A percentile compares a stretch with the other conserved stretches of the same genome.
Conservation (phyloP, 306 rosid species). For the Betula pendula region DNA sequence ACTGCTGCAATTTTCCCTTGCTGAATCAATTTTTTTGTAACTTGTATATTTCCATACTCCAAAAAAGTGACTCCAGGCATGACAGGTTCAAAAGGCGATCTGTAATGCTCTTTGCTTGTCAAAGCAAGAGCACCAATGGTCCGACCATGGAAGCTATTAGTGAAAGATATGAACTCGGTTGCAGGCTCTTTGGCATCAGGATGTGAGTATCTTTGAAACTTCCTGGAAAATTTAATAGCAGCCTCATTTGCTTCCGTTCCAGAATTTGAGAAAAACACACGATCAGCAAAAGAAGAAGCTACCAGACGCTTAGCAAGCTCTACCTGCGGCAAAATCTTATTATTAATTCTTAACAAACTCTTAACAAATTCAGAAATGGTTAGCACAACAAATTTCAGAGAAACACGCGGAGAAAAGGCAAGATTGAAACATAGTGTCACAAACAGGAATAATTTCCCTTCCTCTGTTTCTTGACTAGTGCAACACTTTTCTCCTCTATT, state of each 20-base stretch:
- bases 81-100: conserved; percentile 88
- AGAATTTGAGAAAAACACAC: conserved; percentile 80
- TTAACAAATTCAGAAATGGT: not conserved
- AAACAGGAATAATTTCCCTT: not conserved
- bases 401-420: too few relatives aligned
- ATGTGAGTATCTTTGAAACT: conserved; percentile 62
- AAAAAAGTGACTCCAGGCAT: conserved; percentile 93
- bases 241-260: conserved; percentile 98
- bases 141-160: conserved; percentile 88
- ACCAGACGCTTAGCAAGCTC: conserved; percentile 82
- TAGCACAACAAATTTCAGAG: too few relatives aligned
- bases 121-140: conserved; percentile 94
- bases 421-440: too few relatives aligned
- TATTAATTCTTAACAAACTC: not conserved
- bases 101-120: conserved; percentile 88
- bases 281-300: conserved; percentile 75
- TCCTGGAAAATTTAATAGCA: conserved; percentile 87
- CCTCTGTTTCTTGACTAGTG: not conserved
- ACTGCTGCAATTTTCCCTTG: conserved; percentile 76
- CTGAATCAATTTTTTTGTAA: conserved; percentile 59
- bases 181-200: conserved; percentile 58
- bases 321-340: conserved; percentile 50
- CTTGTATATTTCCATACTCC: conserved; percentile 75
- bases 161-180: conserved; percentile 71
- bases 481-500: not conserved